A percentile compares a stretch with the other conserved stretches of the same genome.
phyloP scores from a whole-genome alignment of 371 early-diverging fungal species.

The Syncephalastrum racemosum region DNA sequence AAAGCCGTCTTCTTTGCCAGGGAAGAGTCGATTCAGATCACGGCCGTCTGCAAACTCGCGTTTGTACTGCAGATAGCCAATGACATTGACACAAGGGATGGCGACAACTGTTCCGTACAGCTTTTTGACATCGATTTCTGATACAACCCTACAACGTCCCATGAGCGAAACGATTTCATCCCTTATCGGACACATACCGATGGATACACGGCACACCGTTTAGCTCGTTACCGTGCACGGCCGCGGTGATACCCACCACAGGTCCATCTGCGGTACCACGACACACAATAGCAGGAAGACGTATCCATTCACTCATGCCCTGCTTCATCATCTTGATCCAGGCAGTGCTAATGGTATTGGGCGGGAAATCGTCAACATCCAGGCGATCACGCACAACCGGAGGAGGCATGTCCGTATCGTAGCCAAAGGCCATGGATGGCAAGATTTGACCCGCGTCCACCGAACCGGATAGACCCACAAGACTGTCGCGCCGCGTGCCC shows the following conservation, averaged over 20 bases:
- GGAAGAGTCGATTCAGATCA: slow-evolving; percentile 87
- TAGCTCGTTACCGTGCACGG: slow-evolving; percentile 90
- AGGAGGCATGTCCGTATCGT: slow-evolving; percentile 69
- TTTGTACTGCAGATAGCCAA: slow-evolving; percentile 78
- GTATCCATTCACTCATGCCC: slow-evolving; percentile 66
- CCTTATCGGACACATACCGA: slow-evolving; percentile 35
- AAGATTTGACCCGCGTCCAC: neutral
- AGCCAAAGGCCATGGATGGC: slow-evolving; percentile 16
- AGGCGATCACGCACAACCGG: slow-evolving; percentile 62
- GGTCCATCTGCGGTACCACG: slow-evolving; percentile 60
- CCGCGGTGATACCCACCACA: slow-evolving; percentile 62
- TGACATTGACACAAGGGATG: slow-evolving; percentile 85
- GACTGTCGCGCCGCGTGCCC: slow-evolving; percentile 24
- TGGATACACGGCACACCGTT: slow-evolving; percentile 93
- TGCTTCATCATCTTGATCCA: slow-evolving; percentile 80
- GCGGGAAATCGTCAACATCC: slow-evolving; percentile 66
- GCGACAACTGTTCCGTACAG: slow-evolving; percentile 87
- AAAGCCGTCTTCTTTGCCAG: slow-evolving; percentile 74
- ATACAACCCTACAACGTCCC: slow-evolving; percentile 46
- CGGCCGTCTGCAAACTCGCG: slow-evolving; percentile 84
- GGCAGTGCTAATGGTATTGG: slow-evolving; percentile 61
- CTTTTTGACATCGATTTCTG: slow-evolving; percentile 71
- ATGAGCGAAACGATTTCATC: neutral
- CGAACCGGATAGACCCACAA: slow-evolving; percentile 23
- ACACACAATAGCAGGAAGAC: slow-evolving; percentile 69